Evolutionary conservation across 2,329 filamentous ascomycete genomes (phyloP).

Genomic region (Coniochaeta sp.): DNA sequence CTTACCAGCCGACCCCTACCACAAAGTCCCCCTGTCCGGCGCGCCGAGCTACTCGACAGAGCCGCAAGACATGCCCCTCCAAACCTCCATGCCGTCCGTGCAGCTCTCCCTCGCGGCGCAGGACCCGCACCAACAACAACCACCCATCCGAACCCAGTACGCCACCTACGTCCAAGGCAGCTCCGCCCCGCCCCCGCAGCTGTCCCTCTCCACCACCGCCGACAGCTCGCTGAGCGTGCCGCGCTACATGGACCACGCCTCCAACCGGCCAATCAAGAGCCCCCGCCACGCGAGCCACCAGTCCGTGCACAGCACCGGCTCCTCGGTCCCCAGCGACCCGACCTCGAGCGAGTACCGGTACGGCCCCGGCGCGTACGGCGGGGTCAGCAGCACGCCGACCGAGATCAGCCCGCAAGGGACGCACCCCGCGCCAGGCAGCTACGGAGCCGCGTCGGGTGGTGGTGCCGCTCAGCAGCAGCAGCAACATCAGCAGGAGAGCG

Average conservation of each 20-base stretch:
- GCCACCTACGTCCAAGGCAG: slow-evolving; percentile 43
- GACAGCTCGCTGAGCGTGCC: slow-evolving; percentile 46
- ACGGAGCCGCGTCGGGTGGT: slow-evolving; percentile 7
- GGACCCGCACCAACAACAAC: slow-evolving; percentile 34
- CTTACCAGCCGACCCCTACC: slow-evolving; percentile 43
- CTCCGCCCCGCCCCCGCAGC: slow-evolving; percentile 41
- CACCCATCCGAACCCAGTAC: slow-evolving; percentile 46
- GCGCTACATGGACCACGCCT: slow-evolving; percentile 48
- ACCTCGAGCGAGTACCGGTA: slow-evolving; percentile 50
- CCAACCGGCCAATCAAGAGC: slow-evolving; percentile 46
- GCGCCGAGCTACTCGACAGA: slow-evolving; percentile 41
- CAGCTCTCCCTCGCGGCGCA: slow-evolving; percentile 42
- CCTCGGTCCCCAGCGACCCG: slow-evolving; percentile 42
- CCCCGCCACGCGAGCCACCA: slow-evolving; percentile 47
- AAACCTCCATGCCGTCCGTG: slow-evolving; percentile 46
- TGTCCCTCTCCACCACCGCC: slow-evolving; percentile 31
- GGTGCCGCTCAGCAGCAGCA: slow-evolving; percentile 1
- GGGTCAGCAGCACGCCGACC: slow-evolving; percentile 22
- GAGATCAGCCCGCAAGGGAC: slow-evolving; percentile 28
- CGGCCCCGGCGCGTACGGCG: slow-evolving; percentile 32
- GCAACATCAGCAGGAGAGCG: slow-evolving; percentile 9
- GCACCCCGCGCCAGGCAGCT: slow-evolving; percentile 13
- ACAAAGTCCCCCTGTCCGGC: slow-evolving; percentile 45
- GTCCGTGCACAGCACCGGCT: slow-evolving; percentile 39
- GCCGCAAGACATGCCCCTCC: slow-evolving; percentile 44